phyloP scores from a whole-genome alignment of 495 filamentous ascomycete genomes.

The Achaetomiella virescens region DNA sequence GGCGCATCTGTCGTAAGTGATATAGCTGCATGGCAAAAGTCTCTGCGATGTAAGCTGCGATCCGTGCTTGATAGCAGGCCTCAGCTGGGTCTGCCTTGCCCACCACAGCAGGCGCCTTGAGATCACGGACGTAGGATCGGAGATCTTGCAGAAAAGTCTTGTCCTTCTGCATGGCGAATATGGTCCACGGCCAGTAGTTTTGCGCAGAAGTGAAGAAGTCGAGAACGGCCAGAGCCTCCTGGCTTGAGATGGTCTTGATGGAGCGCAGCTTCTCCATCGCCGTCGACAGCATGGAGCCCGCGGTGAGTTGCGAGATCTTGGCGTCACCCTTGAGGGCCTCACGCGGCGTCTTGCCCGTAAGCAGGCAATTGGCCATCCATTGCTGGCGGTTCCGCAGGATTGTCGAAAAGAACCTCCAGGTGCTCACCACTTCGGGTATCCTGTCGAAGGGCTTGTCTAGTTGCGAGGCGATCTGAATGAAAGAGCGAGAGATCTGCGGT shows the following conservation, averaged over 20 bases:
- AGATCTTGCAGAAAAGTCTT: slow-evolving; percentile 62
- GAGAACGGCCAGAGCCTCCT: slow-evolving; percentile 64
- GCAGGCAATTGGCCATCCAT: slow-evolving; percentile 88
- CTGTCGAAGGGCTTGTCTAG: slow-evolving; percentile 71
- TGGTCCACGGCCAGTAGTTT: slow-evolving; percentile 90
- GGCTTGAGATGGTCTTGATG: slow-evolving; percentile 56
- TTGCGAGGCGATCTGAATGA: slow-evolving; percentile 69
- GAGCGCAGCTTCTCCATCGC: slow-evolving; percentile 68
- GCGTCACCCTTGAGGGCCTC: slow-evolving; percentile 56
- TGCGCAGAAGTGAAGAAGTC: slow-evolving; percentile 80
- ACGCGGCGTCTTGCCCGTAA: slow-evolving; percentile 78
- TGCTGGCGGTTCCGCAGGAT: slow-evolving; percentile 87
- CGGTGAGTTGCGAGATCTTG: slow-evolving; percentile 42
- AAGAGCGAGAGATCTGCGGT: slow-evolving; percentile 70
- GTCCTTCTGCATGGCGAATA: slow-evolving; percentile 68
- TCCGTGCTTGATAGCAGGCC: slow-evolving; percentile 57
- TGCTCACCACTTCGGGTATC: slow-evolving; percentile 51
- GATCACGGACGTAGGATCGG: slow-evolving; percentile 58
- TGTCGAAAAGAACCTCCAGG: slow-evolving; percentile 84
- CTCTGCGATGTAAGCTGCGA: slow-evolving; percentile 76
- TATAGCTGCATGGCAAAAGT: slow-evolving; percentile 90
- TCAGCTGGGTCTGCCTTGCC: slow-evolving; percentile 40
- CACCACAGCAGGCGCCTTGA: slow-evolving; percentile 46
- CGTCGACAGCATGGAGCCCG: slow-evolving; percentile 61
- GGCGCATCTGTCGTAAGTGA: slow-evolving; percentile 65